Evolutionary conservation across 345 rosid species (phyloP).

Genomic region (Salix viminalis): DNA sequence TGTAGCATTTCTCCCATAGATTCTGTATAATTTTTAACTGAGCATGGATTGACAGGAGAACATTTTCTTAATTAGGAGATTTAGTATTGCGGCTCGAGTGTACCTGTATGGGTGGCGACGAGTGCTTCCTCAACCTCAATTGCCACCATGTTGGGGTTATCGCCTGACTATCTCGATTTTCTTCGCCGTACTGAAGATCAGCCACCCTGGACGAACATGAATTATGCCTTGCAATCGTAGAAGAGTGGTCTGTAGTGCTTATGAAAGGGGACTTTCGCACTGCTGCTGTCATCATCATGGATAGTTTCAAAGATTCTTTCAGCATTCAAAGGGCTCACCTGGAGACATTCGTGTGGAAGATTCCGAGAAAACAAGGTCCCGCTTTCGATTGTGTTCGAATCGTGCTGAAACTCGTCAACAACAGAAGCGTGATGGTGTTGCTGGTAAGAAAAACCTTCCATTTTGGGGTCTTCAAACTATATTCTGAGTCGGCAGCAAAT

Average conservation of each 20-base stretch:
- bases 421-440: background rate
- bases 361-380: background rate
- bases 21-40: background rate
- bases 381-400: background rate
- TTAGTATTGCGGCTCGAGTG: background rate
- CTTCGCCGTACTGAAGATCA: background rate
- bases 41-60: background rate
- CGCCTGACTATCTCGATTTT: background rate
- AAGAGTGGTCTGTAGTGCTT: background rate
- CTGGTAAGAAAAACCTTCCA: conserved; percentile 3
- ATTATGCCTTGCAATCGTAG: background rate
- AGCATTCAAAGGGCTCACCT: background rate
- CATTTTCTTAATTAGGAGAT: background rate
- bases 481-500: background rate
- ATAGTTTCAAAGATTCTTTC: background rate
- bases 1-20: background rate
- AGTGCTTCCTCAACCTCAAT: background rate
- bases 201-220: background rate
- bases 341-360: background rate
- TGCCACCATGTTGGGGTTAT: background rate
- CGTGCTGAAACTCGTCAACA: background rate
- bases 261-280: background rate
- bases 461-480: background rate
- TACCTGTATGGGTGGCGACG: background rate
- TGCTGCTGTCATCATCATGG: background rate